These are phyloP conservation scores for Fraxinus quadrangulata DNA, from an alignment of 257 asterid genomes.

Conservation along the genomic window DNA sequence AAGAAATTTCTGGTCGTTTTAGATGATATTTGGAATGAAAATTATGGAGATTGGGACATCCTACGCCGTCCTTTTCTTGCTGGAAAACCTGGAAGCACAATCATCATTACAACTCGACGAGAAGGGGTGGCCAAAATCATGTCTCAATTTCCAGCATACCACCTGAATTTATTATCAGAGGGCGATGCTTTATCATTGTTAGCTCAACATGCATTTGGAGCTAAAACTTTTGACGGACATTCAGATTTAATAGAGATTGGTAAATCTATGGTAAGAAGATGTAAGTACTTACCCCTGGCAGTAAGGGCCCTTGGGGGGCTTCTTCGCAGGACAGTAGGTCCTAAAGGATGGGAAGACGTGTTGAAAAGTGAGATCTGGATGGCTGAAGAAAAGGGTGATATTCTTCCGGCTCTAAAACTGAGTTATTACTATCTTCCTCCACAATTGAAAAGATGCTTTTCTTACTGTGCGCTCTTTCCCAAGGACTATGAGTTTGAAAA, in stretches of 20 bases:
- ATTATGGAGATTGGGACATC: neutral
- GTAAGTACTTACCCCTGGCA: slow-evolving; percentile 25
- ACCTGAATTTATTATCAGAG: neutral
- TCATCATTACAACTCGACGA: slow-evolving; percentile 23
- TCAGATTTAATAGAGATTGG: slow-evolving; percentile 4
- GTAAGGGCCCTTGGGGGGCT: slow-evolving; percentile 13
- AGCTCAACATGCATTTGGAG: slow-evolving; percentile 18
- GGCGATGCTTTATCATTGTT: slow-evolving; percentile 19
- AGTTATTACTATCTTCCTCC: slow-evolving; percentile 35
- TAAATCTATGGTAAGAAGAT: slow-evolving; percentile 5
- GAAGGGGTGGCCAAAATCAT: slow-evolving; percentile 16
- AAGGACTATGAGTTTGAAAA: slow-evolving; percentile 23
- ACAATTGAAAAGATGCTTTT: slow-evolving; percentile 27
- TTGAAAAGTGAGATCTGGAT: slow-evolving; percentile 31
- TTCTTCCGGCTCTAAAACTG: slow-evolving; percentile 23
- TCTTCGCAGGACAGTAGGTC: slow-evolving; percentile 2
- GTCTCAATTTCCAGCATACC: neutral
- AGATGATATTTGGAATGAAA: slow-evolving; percentile 28
- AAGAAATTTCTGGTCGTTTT: slow-evolving; percentile 20
- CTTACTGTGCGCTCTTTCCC: slow-evolving; percentile 34
- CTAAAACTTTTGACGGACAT: neutral
- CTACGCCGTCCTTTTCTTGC: slow-evolving; percentile 5
- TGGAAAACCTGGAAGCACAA: slow-evolving; percentile 24
- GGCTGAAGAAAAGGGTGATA: neutral
- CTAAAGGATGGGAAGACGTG: slow-evolving; percentile 21